Evolutionary conservation across 495 filamentous ascomycete genomes (phyloP).

Genomic region (Mycothermus thermophilus): DNA sequence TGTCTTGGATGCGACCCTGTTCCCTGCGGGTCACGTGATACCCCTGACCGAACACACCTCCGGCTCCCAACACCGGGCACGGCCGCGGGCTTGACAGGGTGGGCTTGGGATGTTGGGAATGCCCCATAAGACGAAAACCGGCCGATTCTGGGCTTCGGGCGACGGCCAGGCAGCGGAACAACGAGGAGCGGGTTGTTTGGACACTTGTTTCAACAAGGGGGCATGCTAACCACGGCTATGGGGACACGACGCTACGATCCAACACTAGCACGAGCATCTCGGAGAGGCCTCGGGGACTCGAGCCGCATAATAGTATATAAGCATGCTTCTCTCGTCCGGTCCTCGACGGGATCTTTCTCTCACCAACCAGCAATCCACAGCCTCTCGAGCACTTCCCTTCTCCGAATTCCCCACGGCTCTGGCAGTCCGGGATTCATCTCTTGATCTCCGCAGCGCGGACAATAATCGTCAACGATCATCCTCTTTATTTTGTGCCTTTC

Average conservation of each 20-base stretch:
- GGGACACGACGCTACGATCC: too few species aligned
- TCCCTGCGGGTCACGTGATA: slow-evolving; percentile 13
- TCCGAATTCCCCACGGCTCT: slow-evolving; percentile 9
- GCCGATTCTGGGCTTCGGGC: too few species aligned
- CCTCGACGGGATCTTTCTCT: background rate
- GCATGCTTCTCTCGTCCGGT: background rate
- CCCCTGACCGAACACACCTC: slow-evolving; percentile 13
- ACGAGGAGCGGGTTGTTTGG: too few species aligned
- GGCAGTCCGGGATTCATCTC: slow-evolving; percentile 10
- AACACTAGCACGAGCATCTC: slow-evolving; percentile 22
- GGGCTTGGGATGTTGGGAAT: too few species aligned
- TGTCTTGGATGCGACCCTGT: background rate
- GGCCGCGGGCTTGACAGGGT: too few species aligned
- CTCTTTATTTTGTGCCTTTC: slow-evolving; percentile 11
- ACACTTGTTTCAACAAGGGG: too few species aligned
- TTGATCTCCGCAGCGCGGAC: slow-evolving; percentile 7
- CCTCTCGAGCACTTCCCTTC: background rate
- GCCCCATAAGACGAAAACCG: too few species aligned
- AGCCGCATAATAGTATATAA: slow-evolving; percentile 35
- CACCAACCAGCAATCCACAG: slow-evolving; percentile 1
- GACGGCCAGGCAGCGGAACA: too few species aligned
- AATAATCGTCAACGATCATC: slow-evolving; percentile 8
- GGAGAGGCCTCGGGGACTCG: slow-evolving; percentile 72
- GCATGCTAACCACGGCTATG: too few species aligned
- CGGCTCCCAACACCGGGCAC: too few species aligned